Conservation (phyloP, 2,329 filamentous ascomycete species). For the Pseudofabraea citricarpa region DNA sequence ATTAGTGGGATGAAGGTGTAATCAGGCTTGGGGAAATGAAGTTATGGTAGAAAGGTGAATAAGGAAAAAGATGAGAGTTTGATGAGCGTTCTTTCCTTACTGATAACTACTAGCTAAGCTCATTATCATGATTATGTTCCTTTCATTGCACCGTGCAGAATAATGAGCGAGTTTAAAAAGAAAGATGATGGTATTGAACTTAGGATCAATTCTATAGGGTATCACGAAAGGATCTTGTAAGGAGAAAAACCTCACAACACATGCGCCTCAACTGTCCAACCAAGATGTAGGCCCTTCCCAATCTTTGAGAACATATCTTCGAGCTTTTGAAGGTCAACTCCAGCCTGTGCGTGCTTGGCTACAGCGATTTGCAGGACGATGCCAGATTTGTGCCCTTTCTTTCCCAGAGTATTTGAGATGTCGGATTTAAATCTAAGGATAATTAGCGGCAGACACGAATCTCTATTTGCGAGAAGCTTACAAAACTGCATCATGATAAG, state of each 20-base stretch:
- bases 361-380: constrained; percentile 35
- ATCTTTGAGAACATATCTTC: constrained; percentile 40
- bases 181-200: too few relatives aligned
- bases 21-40: too few relatives aligned
- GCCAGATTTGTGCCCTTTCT: constrained; percentile 21
- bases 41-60: too few relatives aligned
- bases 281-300: constrained; percentile 49
- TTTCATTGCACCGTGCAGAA: too few relatives aligned
- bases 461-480: background rate
- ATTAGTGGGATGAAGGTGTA: too few relatives aligned
- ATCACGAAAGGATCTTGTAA: too few relatives aligned
- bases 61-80: too few relatives aligned
- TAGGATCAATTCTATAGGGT: too few relatives aligned
- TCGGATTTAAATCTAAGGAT: constrained; percentile 1
- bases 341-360: constrained; percentile 4
- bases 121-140: too few relatives aligned
- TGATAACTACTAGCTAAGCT: too few relatives aligned
- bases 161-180: too few relatives aligned
- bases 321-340: constrained; percentile 20
- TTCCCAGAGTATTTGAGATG: constrained; percentile 7
- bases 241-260: constrained; percentile 7
- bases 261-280: constrained; percentile 22
- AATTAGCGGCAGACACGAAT: background rate
- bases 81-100: too few relatives aligned
- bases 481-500: background rate